Percentiles rank a stretch among this genome's conserved stretches.
Evolutionary conservation across 139 green algal species (phyloP).

Genomic region (Ettlia oleoabundans): DNA sequence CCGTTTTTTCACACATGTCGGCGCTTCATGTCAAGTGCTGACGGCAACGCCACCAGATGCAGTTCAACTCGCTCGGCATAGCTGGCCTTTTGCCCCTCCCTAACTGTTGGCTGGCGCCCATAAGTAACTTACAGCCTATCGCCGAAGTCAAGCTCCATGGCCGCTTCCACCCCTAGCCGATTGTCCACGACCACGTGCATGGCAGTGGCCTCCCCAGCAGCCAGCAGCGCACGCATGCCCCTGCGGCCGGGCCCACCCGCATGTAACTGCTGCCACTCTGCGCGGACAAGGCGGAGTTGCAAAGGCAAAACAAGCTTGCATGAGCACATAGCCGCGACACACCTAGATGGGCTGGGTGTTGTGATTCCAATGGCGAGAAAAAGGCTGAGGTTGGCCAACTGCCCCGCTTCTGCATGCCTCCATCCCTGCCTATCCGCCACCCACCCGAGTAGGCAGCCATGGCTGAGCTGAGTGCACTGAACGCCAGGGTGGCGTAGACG

Average conservation of each 20-base stretch:
- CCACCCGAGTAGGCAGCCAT: slow-evolving; percentile 43
- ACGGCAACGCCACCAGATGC: no score
- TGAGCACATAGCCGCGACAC: neutral
- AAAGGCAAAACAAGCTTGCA: neutral
- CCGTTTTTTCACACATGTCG: no score
- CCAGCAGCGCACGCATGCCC: slow-evolving; percentile 22
- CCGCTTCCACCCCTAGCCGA: slow-evolving; percentile 59
- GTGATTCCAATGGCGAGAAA: no score
- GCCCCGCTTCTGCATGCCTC: neutral
- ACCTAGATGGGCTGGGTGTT: no score
- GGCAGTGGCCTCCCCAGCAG: neutral
- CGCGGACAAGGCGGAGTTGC: neutral
- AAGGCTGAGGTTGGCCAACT: no score
- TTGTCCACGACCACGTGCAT: slow-evolving; percentile 61
- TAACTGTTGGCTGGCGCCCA: no score
- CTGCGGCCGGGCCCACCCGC: slow-evolving; percentile 37
- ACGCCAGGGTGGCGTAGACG: slow-evolving; percentile 63
- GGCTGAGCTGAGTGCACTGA: slow-evolving; percentile 47
- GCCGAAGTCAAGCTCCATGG: slow-evolving; percentile 77
- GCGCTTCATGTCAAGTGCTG: no score
- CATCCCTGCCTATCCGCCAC: neutral
- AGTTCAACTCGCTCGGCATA: no score
- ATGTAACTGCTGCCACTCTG: slow-evolving; percentile 39
- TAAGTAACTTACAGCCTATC: slow-evolving; percentile 49
- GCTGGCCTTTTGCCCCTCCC: no score